Conservation (phyloP, 2,329 filamentous ascomycete species). For the Penicillium paneum region DNA sequence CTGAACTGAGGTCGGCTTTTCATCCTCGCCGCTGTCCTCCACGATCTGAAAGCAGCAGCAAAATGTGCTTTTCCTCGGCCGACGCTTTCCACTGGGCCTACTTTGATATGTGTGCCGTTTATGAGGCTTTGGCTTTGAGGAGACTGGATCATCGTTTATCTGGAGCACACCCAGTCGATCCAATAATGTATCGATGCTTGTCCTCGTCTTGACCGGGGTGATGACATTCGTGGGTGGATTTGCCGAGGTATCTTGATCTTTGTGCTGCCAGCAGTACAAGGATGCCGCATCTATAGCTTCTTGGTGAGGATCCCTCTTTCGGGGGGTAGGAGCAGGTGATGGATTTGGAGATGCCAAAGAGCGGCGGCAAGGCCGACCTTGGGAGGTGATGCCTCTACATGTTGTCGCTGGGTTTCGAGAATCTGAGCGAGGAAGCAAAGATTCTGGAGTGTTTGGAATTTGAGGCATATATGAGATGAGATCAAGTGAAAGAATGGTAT, state of each 20-base stretch:
- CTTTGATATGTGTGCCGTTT: slow-evolving; percentile 9
- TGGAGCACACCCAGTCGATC: slow-evolving; percentile 74
- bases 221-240: slow-evolving; percentile 14
- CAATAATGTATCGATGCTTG: slow-evolving; percentile 82
- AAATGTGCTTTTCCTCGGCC: slow-evolving; percentile 20
- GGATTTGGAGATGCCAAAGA: slow-evolving; percentile 54
- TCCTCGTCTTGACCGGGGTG: slow-evolving; percentile 60
- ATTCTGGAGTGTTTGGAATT: slow-evolving; percentile 74
- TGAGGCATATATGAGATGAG: slow-evolving; percentile 55
- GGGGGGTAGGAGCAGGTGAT: slow-evolving; percentile 21
- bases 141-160: slow-evolving; percentile 45
- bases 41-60: slow-evolving; percentile 36
- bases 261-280: slow-evolving; percentile 93
- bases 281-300: slow-evolving; percentile 29
- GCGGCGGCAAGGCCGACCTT: slow-evolving; percentile 79
- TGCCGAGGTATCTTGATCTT: slow-evolving; percentile 65
- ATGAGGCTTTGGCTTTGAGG: slow-evolving; percentile 5
- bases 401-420: slow-evolving; percentile 80
- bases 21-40: slow-evolving; percentile 28
- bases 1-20: slow-evolving; percentile 22
- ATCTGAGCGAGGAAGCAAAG: slow-evolving; percentile 72
- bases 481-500: not conserved
- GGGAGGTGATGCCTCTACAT: slow-evolving; percentile 80
- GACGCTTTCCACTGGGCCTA: slow-evolving; percentile 14
- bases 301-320: slow-evolving; percentile 24